phyloP scores from a whole-genome alignment of 2,329 filamentous ascomycete genomes.

The Zymoseptoria pseudotritici region DNA sequence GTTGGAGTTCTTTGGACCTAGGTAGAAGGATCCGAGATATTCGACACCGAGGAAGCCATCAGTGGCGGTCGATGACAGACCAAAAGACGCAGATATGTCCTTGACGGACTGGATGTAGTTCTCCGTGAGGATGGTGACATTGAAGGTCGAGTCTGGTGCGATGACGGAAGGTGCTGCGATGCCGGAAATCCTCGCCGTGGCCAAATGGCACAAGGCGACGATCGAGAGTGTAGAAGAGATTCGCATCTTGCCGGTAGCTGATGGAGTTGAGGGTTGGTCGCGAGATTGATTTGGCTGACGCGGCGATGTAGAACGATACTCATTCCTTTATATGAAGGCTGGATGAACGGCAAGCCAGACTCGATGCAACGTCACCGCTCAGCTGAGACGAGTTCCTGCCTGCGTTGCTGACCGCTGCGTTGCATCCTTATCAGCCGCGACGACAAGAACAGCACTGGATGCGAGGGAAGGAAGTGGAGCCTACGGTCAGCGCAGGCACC shows the following conservation, averaged over 20 bases:
- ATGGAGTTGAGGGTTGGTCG: neutral
- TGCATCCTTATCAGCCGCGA: neutral
- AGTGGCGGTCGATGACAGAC: slow-evolving; percentile 2
- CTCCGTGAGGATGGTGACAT: slow-evolving; percentile 11
- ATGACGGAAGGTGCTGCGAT: slow-evolving; percentile 8
- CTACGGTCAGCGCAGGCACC: neutral
- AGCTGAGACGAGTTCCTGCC: neutral
- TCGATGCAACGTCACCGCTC: neutral
- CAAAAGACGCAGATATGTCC: slow-evolving; percentile 11
- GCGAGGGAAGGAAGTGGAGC: neutral
- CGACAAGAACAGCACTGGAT: neutral
- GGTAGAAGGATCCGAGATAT: slow-evolving; percentile 13
- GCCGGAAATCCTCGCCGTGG: slow-evolving; percentile 10
- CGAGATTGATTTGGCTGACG: neutral
- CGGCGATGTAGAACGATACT: neutral
- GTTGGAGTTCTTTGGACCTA: slow-evolving; percentile 12
- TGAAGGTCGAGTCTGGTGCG: slow-evolving; percentile 7
- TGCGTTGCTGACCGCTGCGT: neutral
- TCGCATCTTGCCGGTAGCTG: neutral
- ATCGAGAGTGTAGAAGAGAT: neutral
- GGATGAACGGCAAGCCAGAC: neutral
- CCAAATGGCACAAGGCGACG: neutral
- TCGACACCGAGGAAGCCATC: slow-evolving; percentile 5
- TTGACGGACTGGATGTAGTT: slow-evolving; percentile 15
- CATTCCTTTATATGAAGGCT: neutral